Evolutionary conservation across 352 stramenopile species (phyloP).

Genomic region (Phytopythium aichiense): DNA sequence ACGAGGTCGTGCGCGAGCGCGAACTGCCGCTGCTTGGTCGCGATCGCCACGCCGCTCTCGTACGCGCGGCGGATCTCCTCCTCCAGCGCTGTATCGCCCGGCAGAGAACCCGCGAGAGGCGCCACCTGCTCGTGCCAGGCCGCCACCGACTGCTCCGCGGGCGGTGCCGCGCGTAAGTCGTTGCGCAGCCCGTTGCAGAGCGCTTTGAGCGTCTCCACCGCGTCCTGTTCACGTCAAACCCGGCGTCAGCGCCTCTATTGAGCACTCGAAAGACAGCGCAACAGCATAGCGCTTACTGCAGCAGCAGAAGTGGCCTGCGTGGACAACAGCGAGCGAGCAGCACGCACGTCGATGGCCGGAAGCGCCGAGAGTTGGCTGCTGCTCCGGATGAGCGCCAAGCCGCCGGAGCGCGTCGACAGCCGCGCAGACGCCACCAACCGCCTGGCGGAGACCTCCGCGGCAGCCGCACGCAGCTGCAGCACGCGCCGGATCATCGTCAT

Average conservation of each 20-base stretch:
- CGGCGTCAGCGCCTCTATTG: background rate
- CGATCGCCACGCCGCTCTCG: constrained; percentile 63
- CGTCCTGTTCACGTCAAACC: constrained; percentile 1
- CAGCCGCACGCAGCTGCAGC: constrained; percentile 19
- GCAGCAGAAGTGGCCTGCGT: background rate
- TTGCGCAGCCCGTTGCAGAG: constrained; percentile 52
- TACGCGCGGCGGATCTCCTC: constrained; percentile 43
- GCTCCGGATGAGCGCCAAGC: background rate
- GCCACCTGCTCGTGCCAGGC: constrained; percentile 32
- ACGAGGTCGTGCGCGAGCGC: constrained; percentile 32
- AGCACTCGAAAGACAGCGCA: background rate
- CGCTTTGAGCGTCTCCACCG: constrained; percentile 36
- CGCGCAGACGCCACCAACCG: background rate
- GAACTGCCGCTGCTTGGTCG: constrained; percentile 70
- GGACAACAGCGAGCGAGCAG: background rate
- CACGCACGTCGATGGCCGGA: background rate
- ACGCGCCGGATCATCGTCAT: constrained; percentile 21
- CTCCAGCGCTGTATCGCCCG: constrained; percentile 7
- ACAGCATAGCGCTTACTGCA: background rate
- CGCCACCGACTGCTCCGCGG: constrained; percentile 19
- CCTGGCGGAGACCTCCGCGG: background rate
- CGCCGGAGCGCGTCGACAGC: background rate
- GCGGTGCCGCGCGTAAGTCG: constrained; percentile 32
- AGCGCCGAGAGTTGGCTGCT: constrained; percentile 8
- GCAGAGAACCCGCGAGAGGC: constrained; percentile 18